Evolutionary conservation across 306 rosid species (phyloP), one percentile per base, ranked within the genome.

Genomic region (Lithocarpus polystachyus): DNA sequence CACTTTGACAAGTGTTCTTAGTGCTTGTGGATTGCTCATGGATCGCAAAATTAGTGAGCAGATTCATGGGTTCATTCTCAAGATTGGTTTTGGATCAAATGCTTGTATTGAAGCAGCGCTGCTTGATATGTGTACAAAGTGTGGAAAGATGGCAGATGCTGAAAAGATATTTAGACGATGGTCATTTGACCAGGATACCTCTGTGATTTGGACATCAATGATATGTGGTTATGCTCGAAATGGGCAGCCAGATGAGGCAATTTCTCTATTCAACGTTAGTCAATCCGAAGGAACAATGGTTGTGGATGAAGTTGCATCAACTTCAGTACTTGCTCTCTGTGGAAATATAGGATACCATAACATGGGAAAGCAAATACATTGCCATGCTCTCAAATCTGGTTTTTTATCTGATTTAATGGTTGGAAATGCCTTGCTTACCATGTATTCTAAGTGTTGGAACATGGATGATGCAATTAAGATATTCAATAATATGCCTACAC

Each of bases 381-480:
- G 94, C 77, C 85, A 80, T 81, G 92, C 81, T 79, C 48, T 89
- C 61, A 94, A 94, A 81, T 79, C 57, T 28, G 94, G 95, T 45
- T 86, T 86, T 70, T 74, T 84, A 48, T 72, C 86, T 77, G 87
- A 92, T 84, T 20, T 87, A 71, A 85, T 84, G 74, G 92, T 91
- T 2, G 97, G 91, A 77, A 94, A 92, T 87, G 93, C 94, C 45
- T 56, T 86, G 56, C 78, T 91, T 40, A 81, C 92, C 87, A 94
- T 94, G 98, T 94, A 94, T 75, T 87, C 86, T 12, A 91, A 94
- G 87, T 94, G 97, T 72, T 90, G 94, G 89, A 89, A 84, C 84
- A 82, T 86, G 86, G 93, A 90, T 26, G 91, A 88, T 72, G 97
- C 92, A 17, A 74, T 82, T 75, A 80, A 76, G 72, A 76, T 81